Conservation (phyloP, 1,284 basidiomycete species). For the Malassezia slooffiae region DNA sequence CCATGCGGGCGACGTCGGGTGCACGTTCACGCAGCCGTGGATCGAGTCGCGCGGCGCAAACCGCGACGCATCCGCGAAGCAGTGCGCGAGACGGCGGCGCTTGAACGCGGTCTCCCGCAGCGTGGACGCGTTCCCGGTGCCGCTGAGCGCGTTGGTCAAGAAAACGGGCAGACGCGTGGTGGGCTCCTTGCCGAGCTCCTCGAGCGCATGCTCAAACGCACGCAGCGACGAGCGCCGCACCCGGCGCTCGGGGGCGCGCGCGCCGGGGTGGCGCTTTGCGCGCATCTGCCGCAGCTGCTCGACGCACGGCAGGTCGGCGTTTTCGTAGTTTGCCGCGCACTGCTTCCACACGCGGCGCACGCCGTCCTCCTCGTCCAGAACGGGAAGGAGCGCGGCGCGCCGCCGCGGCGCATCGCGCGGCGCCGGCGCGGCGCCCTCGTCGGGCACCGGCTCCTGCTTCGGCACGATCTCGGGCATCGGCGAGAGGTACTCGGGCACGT, state of each 20-base stretch:
- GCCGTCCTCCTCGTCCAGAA: slow-evolving; percentile 8
- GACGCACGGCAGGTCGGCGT: background rate
- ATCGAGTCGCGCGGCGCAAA: slow-evolving; percentile 36
- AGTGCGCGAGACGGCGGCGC: slow-evolving; percentile 28
- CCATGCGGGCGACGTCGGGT: slow-evolving; percentile 27
- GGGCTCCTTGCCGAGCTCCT: slow-evolving; percentile 25
- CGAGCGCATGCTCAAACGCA: slow-evolving; percentile 32
- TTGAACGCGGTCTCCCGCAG: slow-evolving; percentile 19
- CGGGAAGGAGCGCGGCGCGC: background rate
- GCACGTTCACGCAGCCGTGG: slow-evolving; percentile 28
- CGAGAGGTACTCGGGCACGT: slow-evolving; percentile 10
- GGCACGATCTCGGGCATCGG: background rate
- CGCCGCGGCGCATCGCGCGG: background rate
- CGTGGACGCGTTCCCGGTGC: slow-evolving; percentile 2
- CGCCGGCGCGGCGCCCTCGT: background rate
- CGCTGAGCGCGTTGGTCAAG: slow-evolving; percentile 17
- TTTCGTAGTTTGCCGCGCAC: background rate
- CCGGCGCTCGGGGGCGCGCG: background rate
- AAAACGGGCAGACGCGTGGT: slow-evolving; percentile 19
- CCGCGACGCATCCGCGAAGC: slow-evolving; percentile 29
- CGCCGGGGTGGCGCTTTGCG: background rate
- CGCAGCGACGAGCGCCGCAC: slow-evolving; percentile 19
- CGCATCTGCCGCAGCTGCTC: background rate
- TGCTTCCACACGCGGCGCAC: slow-evolving; percentile 11
- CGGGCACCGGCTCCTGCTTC: too few relatives aligned